Percentiles rank a stretch among this genome's conserved stretches.
Conservation (phyloP, 768 basidiomycete genomes). For the Termitomyces sp. region DNA sequence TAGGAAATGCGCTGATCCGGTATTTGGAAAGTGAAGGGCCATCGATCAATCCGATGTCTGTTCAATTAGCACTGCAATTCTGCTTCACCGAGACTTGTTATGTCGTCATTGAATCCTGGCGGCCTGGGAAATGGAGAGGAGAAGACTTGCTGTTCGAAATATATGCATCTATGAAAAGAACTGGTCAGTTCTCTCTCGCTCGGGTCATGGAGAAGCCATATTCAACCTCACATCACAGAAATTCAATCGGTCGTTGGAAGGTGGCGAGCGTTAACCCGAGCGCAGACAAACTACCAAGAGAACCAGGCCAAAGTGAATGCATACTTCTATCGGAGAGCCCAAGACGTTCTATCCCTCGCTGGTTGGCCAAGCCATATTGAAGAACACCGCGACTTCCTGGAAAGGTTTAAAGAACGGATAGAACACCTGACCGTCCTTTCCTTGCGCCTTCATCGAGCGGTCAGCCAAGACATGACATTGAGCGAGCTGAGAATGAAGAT, state of each 20-base stretch:
- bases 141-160: constrained; percentile 7
- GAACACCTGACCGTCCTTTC: constrained; percentile 1
- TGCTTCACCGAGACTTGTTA: constrained; percentile 6
- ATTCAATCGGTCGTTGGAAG: constrained; percentile 11
- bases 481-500: constrained; percentile 4
- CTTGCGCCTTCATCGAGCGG: constrained; percentile 5
- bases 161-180: constrained; percentile 10
- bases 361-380: constrained; percentile 10
- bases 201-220: not conserved
- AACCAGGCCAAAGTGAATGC: not conserved
- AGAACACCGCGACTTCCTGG: not conserved
- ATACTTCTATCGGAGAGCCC: constrained; percentile 3
- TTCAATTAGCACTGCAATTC: constrained; percentile 16
- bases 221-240: not conserved
- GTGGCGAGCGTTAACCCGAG: constrained; percentile 11
- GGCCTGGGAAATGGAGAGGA: constrained; percentile 3
- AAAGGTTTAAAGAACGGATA: not conserved
- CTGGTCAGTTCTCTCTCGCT: constrained; percentile 4
- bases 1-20: constrained; percentile 7
- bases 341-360: constrained; percentile 8
- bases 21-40: not conserved
- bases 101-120: constrained; percentile 11
- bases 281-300: constrained; percentile 7
- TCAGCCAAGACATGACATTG: constrained; percentile 9
- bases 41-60: constrained; percentile 10